A percentile compares a stretch with the other conserved stretches of the same genome.
phyloP scores from a whole-genome alignment of 129 eudicot species.

The Cynara cardunculus region DNA sequence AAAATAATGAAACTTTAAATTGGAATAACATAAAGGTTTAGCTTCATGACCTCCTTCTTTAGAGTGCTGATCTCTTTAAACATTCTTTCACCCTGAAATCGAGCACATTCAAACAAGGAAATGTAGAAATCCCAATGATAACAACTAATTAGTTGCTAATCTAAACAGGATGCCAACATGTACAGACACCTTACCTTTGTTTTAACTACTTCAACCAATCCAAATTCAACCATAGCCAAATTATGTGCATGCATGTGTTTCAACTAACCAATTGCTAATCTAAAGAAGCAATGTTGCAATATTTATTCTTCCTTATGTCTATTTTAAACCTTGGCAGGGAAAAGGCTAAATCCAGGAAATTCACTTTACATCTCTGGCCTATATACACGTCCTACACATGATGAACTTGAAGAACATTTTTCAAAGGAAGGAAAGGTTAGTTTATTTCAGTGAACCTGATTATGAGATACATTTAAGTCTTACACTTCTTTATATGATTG shows the following conservation, averaged over 20 bases:
- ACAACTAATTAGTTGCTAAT: neutral
- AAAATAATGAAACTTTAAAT: neutral
- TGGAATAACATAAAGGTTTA: slow-evolving; percentile 9
- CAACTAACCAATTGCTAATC: no score
- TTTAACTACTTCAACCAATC: slow-evolving; percentile 30
- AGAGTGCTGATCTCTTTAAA: slow-evolving; percentile 15
- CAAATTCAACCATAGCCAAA: slow-evolving; percentile 22
- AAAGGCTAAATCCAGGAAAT: slow-evolving; percentile 68
- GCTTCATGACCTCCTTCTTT: slow-evolving; percentile 26
- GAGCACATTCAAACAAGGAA: neutral
- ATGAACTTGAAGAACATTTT: slow-evolving; percentile 90
- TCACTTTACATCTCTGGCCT: slow-evolving; percentile 94
- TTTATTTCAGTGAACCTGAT: neutral
- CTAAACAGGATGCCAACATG: slow-evolving; percentile 1
- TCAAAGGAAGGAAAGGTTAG: slow-evolving; percentile 90
- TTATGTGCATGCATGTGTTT: no score
- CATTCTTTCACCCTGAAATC: slow-evolving; percentile 27
- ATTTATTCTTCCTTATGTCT: no score
- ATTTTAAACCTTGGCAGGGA: slow-evolving; percentile 36
- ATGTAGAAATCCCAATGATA: neutral
- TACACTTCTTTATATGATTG: no score
- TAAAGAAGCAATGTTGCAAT: no score
- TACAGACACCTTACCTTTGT: slow-evolving; percentile 13
- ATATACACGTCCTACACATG: slow-evolving; percentile 77
- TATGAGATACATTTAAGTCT: no score